These are phyloP conservation scores for Nicotiana obtusifolia DNA, from an alignment of 257 asterid species.

Conservation along the genomic window DNA sequence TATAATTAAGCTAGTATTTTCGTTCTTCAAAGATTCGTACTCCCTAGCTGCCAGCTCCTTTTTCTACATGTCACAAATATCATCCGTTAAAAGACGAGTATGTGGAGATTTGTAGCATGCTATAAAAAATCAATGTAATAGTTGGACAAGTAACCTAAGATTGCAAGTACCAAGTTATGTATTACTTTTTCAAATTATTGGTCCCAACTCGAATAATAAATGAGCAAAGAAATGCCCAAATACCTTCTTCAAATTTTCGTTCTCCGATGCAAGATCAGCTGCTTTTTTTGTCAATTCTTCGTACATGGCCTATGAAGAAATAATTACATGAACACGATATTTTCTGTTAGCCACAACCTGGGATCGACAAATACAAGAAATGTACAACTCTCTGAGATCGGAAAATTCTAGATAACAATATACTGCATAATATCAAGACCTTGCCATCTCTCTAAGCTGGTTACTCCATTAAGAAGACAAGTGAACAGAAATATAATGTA, in stretches of 20 bases:
- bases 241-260: slow-evolving; percentile 52
- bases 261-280: slow-evolving; percentile 39
- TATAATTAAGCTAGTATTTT: slow-evolving; percentile 35
- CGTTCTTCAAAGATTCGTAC: slow-evolving; percentile 32
- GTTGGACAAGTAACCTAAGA: background rate
- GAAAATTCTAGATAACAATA: background rate
- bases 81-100: background rate
- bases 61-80: slow-evolving; percentile 30
- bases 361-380: background rate
- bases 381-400: background rate
- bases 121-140: background rate
- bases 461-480: background rate
- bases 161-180: background rate
- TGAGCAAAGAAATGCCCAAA: background rate
- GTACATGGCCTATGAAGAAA: slow-evolving; percentile 40
- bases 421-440: background rate
- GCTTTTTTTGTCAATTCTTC: slow-evolving; percentile 44
- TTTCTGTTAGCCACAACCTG: background rate
- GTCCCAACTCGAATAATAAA: background rate
- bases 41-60: slow-evolving; percentile 47
- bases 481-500: background rate
- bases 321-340: background rate
- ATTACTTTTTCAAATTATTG: background rate
- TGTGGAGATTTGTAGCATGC: background rate
- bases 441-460: background rate